Percentiles rank a stretch among this genome's conserved stretches.
Conservation (phyloP, 1,139 yeast genomes). For the Nadsonia commutata region DNA sequence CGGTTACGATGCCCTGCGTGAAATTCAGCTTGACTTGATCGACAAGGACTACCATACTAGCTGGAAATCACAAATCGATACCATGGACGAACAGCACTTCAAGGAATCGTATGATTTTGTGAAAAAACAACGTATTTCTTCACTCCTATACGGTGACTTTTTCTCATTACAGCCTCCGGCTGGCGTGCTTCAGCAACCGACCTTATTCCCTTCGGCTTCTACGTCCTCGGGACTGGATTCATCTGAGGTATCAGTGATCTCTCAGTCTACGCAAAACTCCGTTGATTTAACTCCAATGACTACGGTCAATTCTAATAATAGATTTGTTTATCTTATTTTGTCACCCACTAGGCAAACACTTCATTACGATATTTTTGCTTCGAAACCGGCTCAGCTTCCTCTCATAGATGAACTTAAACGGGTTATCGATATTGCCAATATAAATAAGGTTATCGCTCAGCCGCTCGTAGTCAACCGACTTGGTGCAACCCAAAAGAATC, state of each 20-base stretch:
- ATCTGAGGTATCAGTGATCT: not conserved
- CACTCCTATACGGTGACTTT: constrained; percentile 70
- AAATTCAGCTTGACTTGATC: constrained; percentile 11
- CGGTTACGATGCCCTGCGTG: not conserved
- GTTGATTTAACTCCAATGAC: not conserved
- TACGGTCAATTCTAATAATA: not conserved
- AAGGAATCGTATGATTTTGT: constrained; percentile 59
- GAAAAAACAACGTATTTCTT: constrained; percentile 58
- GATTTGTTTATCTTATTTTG: constrained; percentile 34
- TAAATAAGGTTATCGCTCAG: constrained; percentile 13
- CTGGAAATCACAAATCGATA: constrained; percentile 27
- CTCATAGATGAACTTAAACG: constrained; percentile 32
- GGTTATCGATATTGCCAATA: constrained; percentile 14
- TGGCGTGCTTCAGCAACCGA: not conserved
- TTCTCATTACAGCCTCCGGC: constrained; percentile 37
- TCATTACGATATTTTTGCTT: constrained; percentile 44
- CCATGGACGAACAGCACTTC: constrained; percentile 37
- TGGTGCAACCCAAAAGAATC: constrained; percentile 6
- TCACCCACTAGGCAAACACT: constrained; percentile 56
- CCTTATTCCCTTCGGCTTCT: not conserved
- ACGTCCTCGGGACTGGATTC: not conserved
- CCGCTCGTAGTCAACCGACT: not conserved
- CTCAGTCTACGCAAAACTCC: not conserved
- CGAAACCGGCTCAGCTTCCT: constrained; percentile 36
- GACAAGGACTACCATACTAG: constrained; percentile 22